These are phyloP conservation scores for Ophiorrhiza pumila DNA, from an alignment of 257 asterid genomes.

Conservation along the genomic window DNA sequence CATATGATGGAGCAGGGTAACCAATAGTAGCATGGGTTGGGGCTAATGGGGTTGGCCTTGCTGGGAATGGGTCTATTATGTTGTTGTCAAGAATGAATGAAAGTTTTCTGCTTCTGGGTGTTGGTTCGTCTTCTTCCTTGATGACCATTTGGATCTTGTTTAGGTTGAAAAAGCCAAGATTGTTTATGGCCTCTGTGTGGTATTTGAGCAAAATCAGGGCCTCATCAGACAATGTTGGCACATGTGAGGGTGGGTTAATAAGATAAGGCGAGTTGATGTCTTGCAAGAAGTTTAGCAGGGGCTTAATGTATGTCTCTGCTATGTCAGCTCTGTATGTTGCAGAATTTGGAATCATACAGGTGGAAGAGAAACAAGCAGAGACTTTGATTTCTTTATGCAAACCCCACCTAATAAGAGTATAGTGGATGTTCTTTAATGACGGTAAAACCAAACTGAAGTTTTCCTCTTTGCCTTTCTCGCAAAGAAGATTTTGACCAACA, in stretches of 20 bases:
- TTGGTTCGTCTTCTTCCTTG: conserved; percentile 15
- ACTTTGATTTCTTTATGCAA: conserved; percentile 62
- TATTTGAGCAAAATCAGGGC: conserved; percentile 18
- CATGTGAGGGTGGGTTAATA: conserved; percentile 27
- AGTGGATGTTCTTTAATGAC: conserved; percentile 60
- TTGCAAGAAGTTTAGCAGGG: conserved; percentile 44
- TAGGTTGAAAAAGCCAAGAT: conserved; percentile 31
- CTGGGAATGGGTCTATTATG: conserved; percentile 36
- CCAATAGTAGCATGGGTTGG: conserved; percentile 35
- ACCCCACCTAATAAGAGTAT: conserved; percentile 92
- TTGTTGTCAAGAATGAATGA: conserved; percentile 30
- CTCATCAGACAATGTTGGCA: conserved; percentile 24
- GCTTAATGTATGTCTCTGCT: conserved; percentile 35
- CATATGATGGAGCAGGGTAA: conserved; percentile 40
- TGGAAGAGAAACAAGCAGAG: conserved; percentile 48
- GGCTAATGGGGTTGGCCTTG: conserved; percentile 48
- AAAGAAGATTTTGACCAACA: conserved; percentile 49
- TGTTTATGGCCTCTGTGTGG: conserved; percentile 39
- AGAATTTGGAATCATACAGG: conserved; percentile 39
- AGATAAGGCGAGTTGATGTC: conserved; percentile 49
- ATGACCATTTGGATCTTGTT: conserved; percentile 27
- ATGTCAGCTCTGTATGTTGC: conserved; percentile 32
- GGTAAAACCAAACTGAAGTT: conserved; percentile 42
- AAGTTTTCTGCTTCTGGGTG: conserved; percentile 50
- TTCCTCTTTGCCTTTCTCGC: conserved; percentile 33